Evolutionary conservation across 371 early-diverging fungal genomes (phyloP), one percentile per base, ranked within the genome.

Genomic region (Mucor lusitanicus): DNA sequence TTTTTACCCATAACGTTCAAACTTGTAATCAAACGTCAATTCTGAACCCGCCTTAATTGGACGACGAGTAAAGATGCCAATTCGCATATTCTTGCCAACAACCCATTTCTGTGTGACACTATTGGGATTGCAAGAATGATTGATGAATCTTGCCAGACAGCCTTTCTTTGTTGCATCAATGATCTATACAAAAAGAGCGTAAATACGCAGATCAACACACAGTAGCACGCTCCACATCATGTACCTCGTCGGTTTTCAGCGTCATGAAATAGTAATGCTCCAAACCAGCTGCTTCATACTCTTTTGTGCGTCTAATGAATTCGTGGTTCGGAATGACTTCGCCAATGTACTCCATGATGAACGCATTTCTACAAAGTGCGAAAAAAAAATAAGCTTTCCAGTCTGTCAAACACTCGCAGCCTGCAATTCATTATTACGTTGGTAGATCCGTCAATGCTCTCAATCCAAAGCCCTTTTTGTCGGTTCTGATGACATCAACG

Each of bases 191-290:
- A 39, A 28, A 39, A 9, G 2, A 53, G 12, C 3, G 32, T 57
- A 8, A 57, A 21, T 25, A 33, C 25, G 11, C 37, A 37, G 13
- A 13, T 13, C 11, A 13, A 7, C 33, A 7, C 1, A 33, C 33
- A 6, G 33, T 8, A 33, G 7, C 30, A 33, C 33, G 8, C 30
- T 33, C 33, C 33, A 30, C 2, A 30, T 30, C 30, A 6, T 33
- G 3, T 78, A 92, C 94, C 82, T 97, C 95, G 69, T 94, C 92
- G 15, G 88, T 84, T 61, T 94, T 94, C 13, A 98, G 78, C 53
- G 92, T 91, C 98, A 98, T 98, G 78, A 97, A 98, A 67, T 99
- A 99, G 75, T 97, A 97, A 72, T 99, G 99, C 71, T 87, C 82
- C 13, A 87, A 80, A n/a, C 95, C 95, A 54, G 88, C 85, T 35